A percentile compares a stretch with the other conserved stretches of the same genome.
Evolutionary conservation across 192 early-diverging fungal genomes (phyloP).

Genomic region (Glomus cerebriforme): DNA sequence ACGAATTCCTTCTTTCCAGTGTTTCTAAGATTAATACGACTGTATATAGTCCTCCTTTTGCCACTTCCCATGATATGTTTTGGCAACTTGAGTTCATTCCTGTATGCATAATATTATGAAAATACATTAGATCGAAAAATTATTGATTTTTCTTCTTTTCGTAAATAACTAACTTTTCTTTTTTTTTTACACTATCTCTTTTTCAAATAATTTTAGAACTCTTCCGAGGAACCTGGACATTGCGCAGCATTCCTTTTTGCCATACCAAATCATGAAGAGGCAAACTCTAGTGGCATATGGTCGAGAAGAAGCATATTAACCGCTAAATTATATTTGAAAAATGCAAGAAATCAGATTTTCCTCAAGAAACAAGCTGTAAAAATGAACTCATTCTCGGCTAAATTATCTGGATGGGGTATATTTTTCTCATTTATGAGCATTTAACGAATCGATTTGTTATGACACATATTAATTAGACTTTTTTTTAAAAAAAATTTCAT

Average conservation of each 20-base stretch:
- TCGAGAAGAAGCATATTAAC: background rate
- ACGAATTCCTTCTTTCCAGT: constrained; percentile 17
- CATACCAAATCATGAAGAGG: constrained; percentile 27
- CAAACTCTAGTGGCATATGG: background rate
- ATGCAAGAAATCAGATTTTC: constrained; percentile 10
- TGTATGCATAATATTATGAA: background rate
- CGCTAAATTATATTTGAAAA: constrained; percentile 27
- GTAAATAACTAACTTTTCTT: background rate
- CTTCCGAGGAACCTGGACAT: constrained; percentile 19
- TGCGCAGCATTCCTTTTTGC: constrained; percentile 25
- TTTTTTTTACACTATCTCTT: background rate
- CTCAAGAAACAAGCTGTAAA: constrained; percentile 11
- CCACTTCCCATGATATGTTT: constrained; percentile 26
- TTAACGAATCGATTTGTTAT: background rate
- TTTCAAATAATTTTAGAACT: constrained; percentile 15
- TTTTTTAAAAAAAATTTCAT: background rate
- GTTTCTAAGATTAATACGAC: constrained; percentile 10
- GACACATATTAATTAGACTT: background rate
- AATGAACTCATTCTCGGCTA: constrained; percentile 26
- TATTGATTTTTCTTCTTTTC: background rate
- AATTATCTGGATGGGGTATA: constrained; percentile 31
- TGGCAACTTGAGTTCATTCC: constrained; percentile 32
- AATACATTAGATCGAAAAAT: background rate
- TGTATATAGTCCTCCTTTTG: constrained; percentile 27
- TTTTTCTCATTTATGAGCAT: background rate